Conservation (phyloP, 2,329 filamentous ascomycete genomes). For the Fusarium luffae region DNA sequence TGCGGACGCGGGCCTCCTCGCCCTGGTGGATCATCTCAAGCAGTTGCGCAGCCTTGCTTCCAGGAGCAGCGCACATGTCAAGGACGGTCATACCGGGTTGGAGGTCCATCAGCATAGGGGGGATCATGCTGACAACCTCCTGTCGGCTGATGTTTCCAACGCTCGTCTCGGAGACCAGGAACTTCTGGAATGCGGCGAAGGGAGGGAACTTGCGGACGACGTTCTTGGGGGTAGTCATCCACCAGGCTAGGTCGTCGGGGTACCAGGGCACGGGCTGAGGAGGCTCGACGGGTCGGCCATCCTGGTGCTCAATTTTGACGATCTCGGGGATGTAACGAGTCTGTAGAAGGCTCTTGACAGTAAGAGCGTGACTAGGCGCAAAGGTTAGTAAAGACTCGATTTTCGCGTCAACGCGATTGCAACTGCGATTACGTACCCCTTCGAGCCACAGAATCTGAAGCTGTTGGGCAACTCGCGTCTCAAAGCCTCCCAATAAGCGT, state of each 20-base stretch:
- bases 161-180: slow-evolving; percentile 95
- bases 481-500: slow-evolving; percentile 85
- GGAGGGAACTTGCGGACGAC: slow-evolving; percentile 93
- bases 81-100: slow-evolving; percentile 91
- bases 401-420: slow-evolving; percentile 6
- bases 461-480: slow-evolving; percentile 92
- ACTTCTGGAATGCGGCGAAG: slow-evolving; percentile 96
- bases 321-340: slow-evolving; percentile 92
- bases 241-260: slow-evolving; percentile 94
- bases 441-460: slow-evolving; percentile 96
- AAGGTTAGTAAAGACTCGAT: slow-evolving; percentile 27
- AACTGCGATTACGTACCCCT: slow-evolving; percentile 68
- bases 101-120: slow-evolving; percentile 91
- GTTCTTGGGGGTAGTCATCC: slow-evolving; percentile 98
- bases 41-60: slow-evolving; percentile 95
- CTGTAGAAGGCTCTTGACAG: slow-evolving; percentile 89
- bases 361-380: slow-evolving; percentile 79
- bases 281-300: slow-evolving; percentile 84
- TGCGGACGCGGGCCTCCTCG: slow-evolving; percentile 86
- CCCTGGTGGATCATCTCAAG: slow-evolving; percentile 94
- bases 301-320: slow-evolving; percentile 81
- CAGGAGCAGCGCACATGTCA: slow-evolving; percentile 95
- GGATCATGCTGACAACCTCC: slow-evolving; percentile 99
- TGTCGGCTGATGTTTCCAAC: slow-evolving; percentile 98
- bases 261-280: slow-evolving; percentile 90